phyloP scores from a whole-genome alignment of 2,329 filamentous ascomycete species.

The Clarireedia monteithiana region DNA sequence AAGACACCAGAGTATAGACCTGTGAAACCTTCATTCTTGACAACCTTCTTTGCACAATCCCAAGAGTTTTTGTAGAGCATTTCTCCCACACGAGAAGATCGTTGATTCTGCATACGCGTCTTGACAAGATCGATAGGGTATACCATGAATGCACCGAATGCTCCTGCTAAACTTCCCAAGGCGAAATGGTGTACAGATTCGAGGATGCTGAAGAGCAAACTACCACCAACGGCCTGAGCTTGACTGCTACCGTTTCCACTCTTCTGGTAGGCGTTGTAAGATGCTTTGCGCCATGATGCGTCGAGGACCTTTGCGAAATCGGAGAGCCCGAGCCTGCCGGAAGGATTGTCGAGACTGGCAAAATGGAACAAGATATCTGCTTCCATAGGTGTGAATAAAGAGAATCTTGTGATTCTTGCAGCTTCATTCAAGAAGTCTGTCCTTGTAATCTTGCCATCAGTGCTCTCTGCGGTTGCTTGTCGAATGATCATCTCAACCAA shows the following conservation, averaged over 20 bases:
- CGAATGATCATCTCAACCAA: slow-evolving; percentile 89
- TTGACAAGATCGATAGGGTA: slow-evolving; percentile 99
- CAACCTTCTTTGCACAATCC: slow-evolving; percentile 89
- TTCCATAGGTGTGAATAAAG: slow-evolving; percentile 96
- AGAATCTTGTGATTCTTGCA: slow-evolving; percentile 83
- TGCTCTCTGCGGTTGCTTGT: slow-evolving; percentile 74
- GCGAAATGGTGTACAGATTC: slow-evolving; percentile 86
- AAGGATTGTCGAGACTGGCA: slow-evolving; percentile 82
- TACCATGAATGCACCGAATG: slow-evolving; percentile 98
- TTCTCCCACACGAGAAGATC: slow-evolving; percentile 73
- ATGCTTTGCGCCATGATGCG: slow-evolving; percentile 71
- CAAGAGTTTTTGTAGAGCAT: slow-evolving; percentile 93
- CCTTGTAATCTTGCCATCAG: slow-evolving; percentile 87
- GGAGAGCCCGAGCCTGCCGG: slow-evolving; percentile 68
- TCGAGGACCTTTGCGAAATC: slow-evolving; percentile 96
- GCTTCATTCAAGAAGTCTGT: slow-evolving; percentile 94
- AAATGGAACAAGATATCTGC: slow-evolving; percentile 99
- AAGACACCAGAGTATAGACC: slow-evolving; percentile 92
- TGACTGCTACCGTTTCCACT: slow-evolving; percentile 34
- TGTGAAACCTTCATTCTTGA: slow-evolving; percentile 82
- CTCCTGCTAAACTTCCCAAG: slow-evolving; percentile 83
- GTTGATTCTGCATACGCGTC: slow-evolving; percentile 97
- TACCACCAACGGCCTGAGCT: slow-evolving; percentile 46
- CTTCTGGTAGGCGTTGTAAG: slow-evolving; percentile 25
- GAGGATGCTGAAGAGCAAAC: slow-evolving; percentile 54